A percentile compares a stretch with the other conserved stretches of the same genome.
Conservation (phyloP, 1,139 yeast genomes). For the Taiozyma sp. region DNA sequence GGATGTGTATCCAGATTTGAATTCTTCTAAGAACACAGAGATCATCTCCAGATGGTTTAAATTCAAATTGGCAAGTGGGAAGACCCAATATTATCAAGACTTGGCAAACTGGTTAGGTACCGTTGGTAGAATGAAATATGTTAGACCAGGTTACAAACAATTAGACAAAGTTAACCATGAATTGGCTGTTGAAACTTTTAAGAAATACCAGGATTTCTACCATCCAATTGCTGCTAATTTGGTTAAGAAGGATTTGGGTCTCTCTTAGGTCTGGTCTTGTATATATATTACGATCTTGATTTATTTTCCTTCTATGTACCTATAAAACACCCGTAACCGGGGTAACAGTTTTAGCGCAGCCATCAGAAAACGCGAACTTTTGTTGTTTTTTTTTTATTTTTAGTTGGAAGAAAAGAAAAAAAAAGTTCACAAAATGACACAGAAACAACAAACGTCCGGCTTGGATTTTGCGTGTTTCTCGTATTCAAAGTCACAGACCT, state of each 20-base stretch:
- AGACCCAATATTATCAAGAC: conserved; percentile 40
- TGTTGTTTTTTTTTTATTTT: background rate
- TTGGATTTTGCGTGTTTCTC: too few relatives aligned
- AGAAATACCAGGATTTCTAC: conserved; percentile 51
- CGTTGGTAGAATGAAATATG: conserved; percentile 94
- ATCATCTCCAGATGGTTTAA: conserved; percentile 75
- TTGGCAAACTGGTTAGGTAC: conserved; percentile 84
- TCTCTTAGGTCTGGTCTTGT: conserved; percentile 1
- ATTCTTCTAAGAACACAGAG: conserved; percentile 65
- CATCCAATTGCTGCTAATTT: conserved; percentile 83
- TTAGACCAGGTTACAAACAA: conserved; percentile 76
- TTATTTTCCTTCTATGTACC: too few relatives aligned
- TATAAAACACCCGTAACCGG: background rate
- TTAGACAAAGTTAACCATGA: conserved; percentile 60
- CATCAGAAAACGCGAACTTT: background rate
- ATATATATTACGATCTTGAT: background rate
- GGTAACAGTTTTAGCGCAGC: background rate
- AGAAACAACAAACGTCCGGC: too few relatives aligned
- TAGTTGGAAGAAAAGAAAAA: background rate
- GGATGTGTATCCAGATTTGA: conserved; percentile 25
- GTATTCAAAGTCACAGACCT: too few relatives aligned
- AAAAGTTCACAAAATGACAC: background rate
- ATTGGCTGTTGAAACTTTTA: conserved; percentile 64
- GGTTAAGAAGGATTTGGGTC: conserved; percentile 67
- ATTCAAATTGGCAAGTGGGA: conserved; percentile 49